A percentile compares a stretch with the other conserved stretches of the same genome.
These are phyloP conservation scores for Carallia brachiata DNA, from an alignment of 345 rosid genomes.

Conservation along the genomic window DNA sequence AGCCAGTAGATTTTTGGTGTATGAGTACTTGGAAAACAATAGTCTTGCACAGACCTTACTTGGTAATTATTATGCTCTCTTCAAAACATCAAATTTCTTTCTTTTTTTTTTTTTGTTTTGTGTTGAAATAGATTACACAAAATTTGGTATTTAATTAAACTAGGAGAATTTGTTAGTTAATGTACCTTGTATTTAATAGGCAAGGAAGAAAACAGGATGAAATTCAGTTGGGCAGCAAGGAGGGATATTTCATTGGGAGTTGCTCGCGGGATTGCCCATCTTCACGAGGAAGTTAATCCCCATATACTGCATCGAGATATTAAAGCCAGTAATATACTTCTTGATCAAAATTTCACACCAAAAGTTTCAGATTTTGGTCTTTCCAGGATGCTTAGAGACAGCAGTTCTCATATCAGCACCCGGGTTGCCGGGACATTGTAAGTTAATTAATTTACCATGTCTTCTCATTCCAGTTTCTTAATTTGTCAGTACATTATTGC, in stretches of 20 bases:
- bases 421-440: conserved; percentile 61
- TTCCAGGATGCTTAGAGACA: conserved; percentile 35
- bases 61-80: conserved; percentile 24
- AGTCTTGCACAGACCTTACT: conserved; percentile 43
- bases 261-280: conserved; percentile 52
- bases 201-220: conserved; percentile 41
- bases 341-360: conserved; percentile 44
- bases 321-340: conserved; percentile 55
- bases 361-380: conserved; percentile 75
- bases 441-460: conserved; percentile 10
- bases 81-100: not conserved
- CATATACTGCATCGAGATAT: conserved; percentile 59
- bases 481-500: not conserved
- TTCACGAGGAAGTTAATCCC: conserved; percentile 55
- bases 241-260: conserved; percentile 44
- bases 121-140: too few relatives aligned
- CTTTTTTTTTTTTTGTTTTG: too few relatives aligned
- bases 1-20: conserved; percentile 47
- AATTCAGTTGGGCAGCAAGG: conserved; percentile 48
- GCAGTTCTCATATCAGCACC: conserved; percentile 50
- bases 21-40: conserved; percentile 59
- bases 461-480: not conserved
- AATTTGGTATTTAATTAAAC: too few relatives aligned
- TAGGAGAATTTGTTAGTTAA: conserved; percentile 8
- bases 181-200: conserved; percentile 36